Base-by-base conservation (phyloP, 306 rosid species). In the Alnus rubra region DNA sequence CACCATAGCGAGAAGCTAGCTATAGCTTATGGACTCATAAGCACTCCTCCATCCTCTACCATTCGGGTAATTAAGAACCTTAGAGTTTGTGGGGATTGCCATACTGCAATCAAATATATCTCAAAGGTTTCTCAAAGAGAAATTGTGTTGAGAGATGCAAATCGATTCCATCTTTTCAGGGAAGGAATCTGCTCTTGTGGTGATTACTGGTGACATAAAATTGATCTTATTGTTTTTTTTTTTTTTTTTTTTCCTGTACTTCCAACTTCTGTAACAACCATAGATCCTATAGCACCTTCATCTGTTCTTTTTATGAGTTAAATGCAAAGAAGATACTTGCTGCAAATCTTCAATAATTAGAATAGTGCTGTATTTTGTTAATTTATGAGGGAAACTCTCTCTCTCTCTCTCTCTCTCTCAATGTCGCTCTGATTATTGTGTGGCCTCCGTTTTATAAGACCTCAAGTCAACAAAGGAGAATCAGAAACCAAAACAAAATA, bases 51-150 rank as follows among this genome's bases (percentile, higher is more conserved):
- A 39, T 80, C 86, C 14, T 79, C 89, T 28, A 77, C 84, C n/a
- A 71, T 89, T 76, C 79, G 91, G 78, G 90, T 91, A 79, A 90
- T 89, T 63, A 90, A 93, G 79, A 90, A 90, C 85, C 92, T 90
- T 12, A 81, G 93, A 82, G 93, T 93, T 19, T 91, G 94, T 77
- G 92, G 97, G 76, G 93, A 90, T 72, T 93, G 97, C 80, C 97
- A 89, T 60, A 93, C 72, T 80, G 94, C 98, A 69, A 84, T 89
- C 85, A 93, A 88, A 72, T 88, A 86, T 67, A 84, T 91, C 69
- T 84, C 90, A 1, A 90, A 87, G 79, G 87, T 87, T 81, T 87
- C 67, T 76, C 62, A 80, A 55, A 76, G 90, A 81, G 91, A 93
- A 74, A 88, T 93, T 59, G 90, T 91, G 63, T 50, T 90, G 79